These are phyloP conservation scores for Thalia dealbata DNA, from an alignment of 176 grass and related monocot species.

Conservation along the genomic window DNA sequence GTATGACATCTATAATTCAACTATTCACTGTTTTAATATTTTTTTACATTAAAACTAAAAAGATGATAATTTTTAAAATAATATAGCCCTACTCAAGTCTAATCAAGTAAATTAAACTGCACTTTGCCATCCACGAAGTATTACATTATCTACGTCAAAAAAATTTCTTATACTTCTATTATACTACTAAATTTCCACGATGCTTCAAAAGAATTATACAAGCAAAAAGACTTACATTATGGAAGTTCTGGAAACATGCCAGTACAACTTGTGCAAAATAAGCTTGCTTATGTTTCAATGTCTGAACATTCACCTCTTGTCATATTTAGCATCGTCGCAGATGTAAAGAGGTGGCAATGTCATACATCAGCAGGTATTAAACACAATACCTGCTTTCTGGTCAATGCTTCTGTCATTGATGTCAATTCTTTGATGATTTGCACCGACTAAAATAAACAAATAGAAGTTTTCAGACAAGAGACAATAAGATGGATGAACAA, in stretches of 20 bases:
- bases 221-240: no score
- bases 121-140: no score
- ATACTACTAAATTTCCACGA: neutral
- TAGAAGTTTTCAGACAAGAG: neutral
- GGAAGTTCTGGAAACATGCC: no score
- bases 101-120: no score
- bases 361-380: constrained; percentile 1
- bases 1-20: no score
- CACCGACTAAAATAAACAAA: constrained; percentile 42
- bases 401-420: constrained; percentile 32
- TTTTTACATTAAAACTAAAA: no score
- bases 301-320: neutral
- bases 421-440: constrained; percentile 37
- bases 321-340: neutral
- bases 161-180: neutral
- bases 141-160: neutral
- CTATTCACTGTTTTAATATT: no score
- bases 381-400: constrained; percentile 53
- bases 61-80: no score
- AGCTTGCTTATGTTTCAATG: neutral
- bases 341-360: neutral
- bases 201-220: no score
- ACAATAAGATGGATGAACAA: neutral
- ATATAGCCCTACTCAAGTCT: no score
- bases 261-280: no score